A percentile compares a stretch with the other conserved stretches of the same genome.
Evolutionary conservation across 192 early-diverging fungal species (phyloP).

Genomic region (Dimargaris verticillata): DNA sequence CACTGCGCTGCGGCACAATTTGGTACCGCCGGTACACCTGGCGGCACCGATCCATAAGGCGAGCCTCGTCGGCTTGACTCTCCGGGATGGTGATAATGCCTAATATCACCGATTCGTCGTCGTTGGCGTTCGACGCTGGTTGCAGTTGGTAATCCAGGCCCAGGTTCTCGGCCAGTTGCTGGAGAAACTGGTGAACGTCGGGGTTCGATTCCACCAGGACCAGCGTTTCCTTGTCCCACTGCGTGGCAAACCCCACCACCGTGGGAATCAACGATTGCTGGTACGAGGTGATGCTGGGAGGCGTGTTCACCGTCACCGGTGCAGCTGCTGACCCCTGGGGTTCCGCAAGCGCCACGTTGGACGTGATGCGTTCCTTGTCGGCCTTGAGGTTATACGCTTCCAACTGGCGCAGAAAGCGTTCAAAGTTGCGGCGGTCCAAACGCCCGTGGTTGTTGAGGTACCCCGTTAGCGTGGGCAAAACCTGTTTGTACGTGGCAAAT

Average conservation of each 20-base stretch:
- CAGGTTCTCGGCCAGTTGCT: neutral
- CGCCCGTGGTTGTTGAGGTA: constrained; percentile 80
- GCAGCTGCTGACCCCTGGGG: constrained; percentile 11
- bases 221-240: neutral
- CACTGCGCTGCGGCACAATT: too few relatives aligned
- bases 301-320: constrained; percentile 18
- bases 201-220: neutral
- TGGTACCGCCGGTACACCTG: too few relatives aligned
- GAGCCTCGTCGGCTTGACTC: neutral
- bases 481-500: constrained; percentile 30
- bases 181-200: neutral
- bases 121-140: too few relatives aligned
- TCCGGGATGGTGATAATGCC: neutral
- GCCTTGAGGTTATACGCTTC: neutral
- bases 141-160: neutral
- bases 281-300: constrained; percentile 21
- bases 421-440: constrained; percentile 37
- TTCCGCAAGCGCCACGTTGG: constrained; percentile 19
- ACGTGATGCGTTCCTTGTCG: constrained; percentile 12
- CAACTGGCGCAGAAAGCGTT: constrained; percentile 32
- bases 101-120: too few relatives aligned
- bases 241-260: constrained; percentile 21
- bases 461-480: constrained; percentile 51
- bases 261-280: constrained; percentile 21
- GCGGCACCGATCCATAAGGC: neutral